Evolutionary conservation across 2,329 filamentous ascomycete genomes (phyloP).

Genomic region (Beauveria bassiana): DNA sequence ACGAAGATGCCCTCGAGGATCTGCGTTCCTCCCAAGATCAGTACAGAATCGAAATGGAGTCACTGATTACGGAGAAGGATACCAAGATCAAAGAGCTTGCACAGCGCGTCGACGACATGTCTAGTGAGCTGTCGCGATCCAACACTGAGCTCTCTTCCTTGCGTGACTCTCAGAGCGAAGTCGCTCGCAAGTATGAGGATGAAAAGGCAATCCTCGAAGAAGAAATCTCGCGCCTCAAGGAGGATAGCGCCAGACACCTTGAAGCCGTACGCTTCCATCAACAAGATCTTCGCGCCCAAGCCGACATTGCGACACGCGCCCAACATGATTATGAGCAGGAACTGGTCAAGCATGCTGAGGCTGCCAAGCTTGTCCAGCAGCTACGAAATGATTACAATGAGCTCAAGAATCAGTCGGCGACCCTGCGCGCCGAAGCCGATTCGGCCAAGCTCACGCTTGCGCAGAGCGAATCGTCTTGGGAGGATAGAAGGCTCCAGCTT

Average conservation of each 20-base stretch:
- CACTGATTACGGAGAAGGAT: slow-evolving; percentile 68
- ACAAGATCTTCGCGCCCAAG: slow-evolving; percentile 86
- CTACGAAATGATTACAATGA: slow-evolving; percentile 75
- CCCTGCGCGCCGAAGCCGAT: slow-evolving; percentile 73
- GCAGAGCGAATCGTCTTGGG: slow-evolving; percentile 83
- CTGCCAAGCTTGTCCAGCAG: slow-evolving; percentile 74
- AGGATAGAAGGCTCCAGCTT: slow-evolving; percentile 69
- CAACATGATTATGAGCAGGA: slow-evolving; percentile 95
- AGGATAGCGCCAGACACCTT: slow-evolving; percentile 71
- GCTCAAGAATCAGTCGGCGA: slow-evolving; percentile 69
- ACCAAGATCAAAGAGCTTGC: slow-evolving; percentile 71
- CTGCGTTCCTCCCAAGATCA: slow-evolving; percentile 75
- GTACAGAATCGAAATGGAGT: slow-evolving; percentile 80
- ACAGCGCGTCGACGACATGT: slow-evolving; percentile 76
- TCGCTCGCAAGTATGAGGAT: slow-evolving; percentile 63
- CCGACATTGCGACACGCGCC: slow-evolving; percentile 84
- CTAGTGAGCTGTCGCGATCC: slow-evolving; percentile 69
- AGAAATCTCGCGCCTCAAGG: slow-evolving; percentile 73
- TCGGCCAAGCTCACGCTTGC: slow-evolving; percentile 71
- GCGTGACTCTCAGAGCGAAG: slow-evolving; percentile 72
- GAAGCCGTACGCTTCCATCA: slow-evolving; percentile 79
- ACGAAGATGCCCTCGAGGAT: slow-evolving; percentile 79
- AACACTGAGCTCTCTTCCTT: slow-evolving; percentile 77
- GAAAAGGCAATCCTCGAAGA: slow-evolving; percentile 73
- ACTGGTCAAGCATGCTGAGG: slow-evolving; percentile 89